Evolutionary conservation across 148 eudicot genomes (phyloP), one percentile per base, ranked within the genome.

Genomic region (Rheum nobile): DNA sequence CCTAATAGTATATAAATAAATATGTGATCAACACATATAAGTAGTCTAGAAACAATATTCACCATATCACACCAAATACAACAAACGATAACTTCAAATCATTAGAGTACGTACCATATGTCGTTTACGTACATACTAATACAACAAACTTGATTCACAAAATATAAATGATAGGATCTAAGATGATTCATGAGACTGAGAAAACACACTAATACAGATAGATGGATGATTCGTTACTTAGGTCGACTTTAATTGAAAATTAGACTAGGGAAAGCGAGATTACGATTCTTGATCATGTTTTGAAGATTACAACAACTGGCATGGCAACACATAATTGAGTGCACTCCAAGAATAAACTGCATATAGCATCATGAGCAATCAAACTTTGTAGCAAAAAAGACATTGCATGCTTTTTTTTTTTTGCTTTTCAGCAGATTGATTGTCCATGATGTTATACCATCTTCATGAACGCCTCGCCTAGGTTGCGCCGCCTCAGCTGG

Each of bases 321-420:
- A 59, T 57, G 32, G 32, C 65, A 57, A 57, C 65, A 59, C 67
- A 28, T 28, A 59, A 28, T 59, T 28, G 67, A 59, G 67, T 59
- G 17, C 34, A 59, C 28, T 59, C 34, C 67, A 70, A 59, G 67
- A 59, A 59, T 28, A 59, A 59, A 59, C 34, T 59, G 67, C 67
- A 80, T 75, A 89, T 88, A 89, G 85, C 92, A 92, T 92, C 95
- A 92, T 82, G 85, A 88, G 94, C 97, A 92, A 85, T 90, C 98
- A 90, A 83, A 87, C 98, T 92, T 92, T 37, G 47, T 19, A 37
- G 24, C 28, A 34, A 68, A 68, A 29, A 68, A 68, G 43, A 34
- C 70, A 65, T 3, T 16, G 4, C 2, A n/a, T n/a, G n/a, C n/a
- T n/a, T 52, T 2, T 11, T 50, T 19, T 9, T 21, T 74, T 81